These are phyloP conservation scores for Pythium scleroteichum DNA, from an alignment of 352 stramenopile genomes.

Conservation along the genomic window DNA sequence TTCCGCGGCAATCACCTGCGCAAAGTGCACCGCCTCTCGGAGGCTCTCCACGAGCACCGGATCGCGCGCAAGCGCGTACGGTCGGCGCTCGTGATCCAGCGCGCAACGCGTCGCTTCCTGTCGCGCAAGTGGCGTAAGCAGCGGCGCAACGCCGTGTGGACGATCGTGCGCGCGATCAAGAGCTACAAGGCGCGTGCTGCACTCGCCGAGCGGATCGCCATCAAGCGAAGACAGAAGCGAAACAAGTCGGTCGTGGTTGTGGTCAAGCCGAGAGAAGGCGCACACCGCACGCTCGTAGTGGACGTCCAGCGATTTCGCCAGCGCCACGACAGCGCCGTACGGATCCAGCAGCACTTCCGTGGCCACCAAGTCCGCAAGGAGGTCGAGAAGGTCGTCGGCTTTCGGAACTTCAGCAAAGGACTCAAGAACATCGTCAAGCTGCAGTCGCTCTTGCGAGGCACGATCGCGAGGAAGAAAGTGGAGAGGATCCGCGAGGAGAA, in stretches of 20 bases:
- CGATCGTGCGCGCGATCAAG: slow-evolving; percentile 20
- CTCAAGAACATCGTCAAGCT: slow-evolving; percentile 44
- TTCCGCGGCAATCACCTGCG: slow-evolving; percentile 31
- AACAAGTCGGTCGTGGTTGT: slow-evolving; percentile 4
- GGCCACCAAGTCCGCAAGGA: slow-evolving; percentile 32
- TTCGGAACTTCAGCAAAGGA: slow-evolving; percentile 30
- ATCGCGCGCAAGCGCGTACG: not conserved
- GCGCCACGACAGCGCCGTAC: slow-evolving; percentile 27
- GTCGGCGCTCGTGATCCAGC: slow-evolving; percentile 27
- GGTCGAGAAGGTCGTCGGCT: slow-evolving; percentile 18
- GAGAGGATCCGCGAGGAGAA: slow-evolving; percentile 26
- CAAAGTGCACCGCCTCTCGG: slow-evolving; percentile 28
- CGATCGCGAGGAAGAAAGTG: slow-evolving; percentile 37
- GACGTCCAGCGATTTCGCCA: slow-evolving; percentile 15
- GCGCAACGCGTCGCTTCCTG: slow-evolving; percentile 19
- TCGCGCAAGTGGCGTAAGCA: slow-evolving; percentile 8
- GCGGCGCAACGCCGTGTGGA: slow-evolving; percentile 20
- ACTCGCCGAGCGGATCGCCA: slow-evolving; percentile 8
- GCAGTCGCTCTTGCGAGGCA: slow-evolving; percentile 52
- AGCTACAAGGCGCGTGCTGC: slow-evolving; percentile 16
- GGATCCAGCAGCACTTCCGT: slow-evolving; percentile 47
- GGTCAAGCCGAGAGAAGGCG: not conserved
- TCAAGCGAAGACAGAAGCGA: slow-evolving; percentile 9
- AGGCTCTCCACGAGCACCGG: slow-evolving; percentile 21
- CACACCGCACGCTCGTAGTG: slow-evolving; percentile 12